A percentile compares a stretch with the other conserved stretches of the same genome.
phyloP scores from a whole-genome alignment of 176 grass and related monocot genomes.

The Carex pumila region DNA sequence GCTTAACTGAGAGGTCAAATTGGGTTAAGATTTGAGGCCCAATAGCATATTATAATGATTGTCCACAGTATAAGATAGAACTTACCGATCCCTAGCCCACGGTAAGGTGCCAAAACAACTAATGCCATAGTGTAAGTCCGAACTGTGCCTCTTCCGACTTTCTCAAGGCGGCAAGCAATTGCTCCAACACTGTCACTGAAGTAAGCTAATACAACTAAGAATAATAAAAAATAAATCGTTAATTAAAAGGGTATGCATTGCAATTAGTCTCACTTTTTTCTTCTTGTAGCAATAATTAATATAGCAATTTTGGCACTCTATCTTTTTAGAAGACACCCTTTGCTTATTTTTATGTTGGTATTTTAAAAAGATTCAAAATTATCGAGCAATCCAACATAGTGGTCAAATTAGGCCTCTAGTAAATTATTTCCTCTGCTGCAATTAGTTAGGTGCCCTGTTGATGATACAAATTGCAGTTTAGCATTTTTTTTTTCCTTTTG shows the following conservation, averaged over 20 bases:
- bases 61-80: not conserved
- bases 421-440: not conserved
- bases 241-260: not conserved
- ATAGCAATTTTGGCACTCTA: not conserved
- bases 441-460: not conserved
- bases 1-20: not conserved
- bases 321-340: not conserved
- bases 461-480: not conserved
- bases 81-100: conserved; percentile 83
- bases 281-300: not conserved
- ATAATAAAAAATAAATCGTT: not conserved
- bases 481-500: not conserved
- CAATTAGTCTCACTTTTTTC: not conserved
- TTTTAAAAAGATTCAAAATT: no score
- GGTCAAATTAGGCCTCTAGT: not conserved
- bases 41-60: no score
- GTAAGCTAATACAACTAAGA: conserved; percentile 63
- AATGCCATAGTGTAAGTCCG: conserved; percentile 94
- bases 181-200: conserved; percentile 89
- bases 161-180: conserved; percentile 87
- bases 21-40: not conserved
- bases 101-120: conserved; percentile 90
- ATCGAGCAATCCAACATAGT: no score
- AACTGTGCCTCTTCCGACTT: conserved; percentile 69
- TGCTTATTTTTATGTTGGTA: no score